Base-by-base conservation (phyloP, 108 stramenopile genomes). In the Skeletonema grethae region DNA sequence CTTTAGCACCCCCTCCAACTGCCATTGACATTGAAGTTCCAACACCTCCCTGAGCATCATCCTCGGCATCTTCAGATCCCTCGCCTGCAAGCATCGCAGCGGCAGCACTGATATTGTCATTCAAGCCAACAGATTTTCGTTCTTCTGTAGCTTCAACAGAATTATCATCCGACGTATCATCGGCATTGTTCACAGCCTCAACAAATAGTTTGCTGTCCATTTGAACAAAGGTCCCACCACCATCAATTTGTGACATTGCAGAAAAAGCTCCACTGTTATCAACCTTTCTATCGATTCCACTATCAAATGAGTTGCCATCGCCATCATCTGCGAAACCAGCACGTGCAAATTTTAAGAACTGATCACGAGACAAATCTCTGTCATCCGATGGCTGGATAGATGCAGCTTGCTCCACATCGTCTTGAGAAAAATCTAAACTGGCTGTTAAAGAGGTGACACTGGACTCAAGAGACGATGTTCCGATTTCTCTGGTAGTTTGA, bases 51-150 rank as follows among this genome's bases (percentile, higher is more conserved):
- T 69, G 32, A 11, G n/a, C 73, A 43, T 69, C 59, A 43, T 77
- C 69, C 28, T 65, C 84, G 28, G 53, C 70, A 55, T 79, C 70
- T 12, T 63, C 80, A 28, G 69, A 72, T 29, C 64, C 71, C 30
- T 79, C 64, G 16, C 85, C 89, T 12, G 83, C 79, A n/a, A 95
- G 67, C 63, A 84, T 91, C 25, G 90, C 91, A 39, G 89, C 67
- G 3, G 91, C 94, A 6, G 87, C 87, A 57, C 85, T 84, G 46
- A 95, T 68, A 63, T 95, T 90, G 53, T 95, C 94, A 71, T 91
- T 95, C 24, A 91, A 57, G 8, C 94, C 94, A 55, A 95, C 91
- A 55, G 89, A 78, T 43, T 88, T 90, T 39, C 88, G 88, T 65
- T 90, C 65, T 80, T 95, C 94, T 34, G 88, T 88, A 2, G 86